Evolutionary conservation across 305 asterid species (phyloP).

Genomic region (Fraxinus greggii): DNA sequence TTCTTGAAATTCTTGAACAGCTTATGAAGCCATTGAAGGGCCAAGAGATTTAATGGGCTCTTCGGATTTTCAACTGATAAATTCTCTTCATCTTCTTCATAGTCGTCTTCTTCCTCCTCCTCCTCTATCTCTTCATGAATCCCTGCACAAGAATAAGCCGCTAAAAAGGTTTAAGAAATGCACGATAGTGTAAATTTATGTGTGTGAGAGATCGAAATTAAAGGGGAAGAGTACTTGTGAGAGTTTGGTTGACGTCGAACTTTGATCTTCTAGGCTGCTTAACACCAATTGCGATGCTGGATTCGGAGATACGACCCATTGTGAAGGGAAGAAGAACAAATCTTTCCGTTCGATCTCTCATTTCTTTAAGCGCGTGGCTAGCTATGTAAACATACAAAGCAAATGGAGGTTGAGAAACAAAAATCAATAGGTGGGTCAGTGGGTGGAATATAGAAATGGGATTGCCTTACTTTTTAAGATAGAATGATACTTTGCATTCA

Average conservation of each 20-base stretch:
- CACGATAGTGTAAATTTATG: background rate
- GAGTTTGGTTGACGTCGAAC: constrained; percentile 34
- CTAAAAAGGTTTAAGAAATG: background rate
- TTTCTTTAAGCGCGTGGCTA: constrained; percentile 13
- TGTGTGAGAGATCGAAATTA: constrained; percentile 9
- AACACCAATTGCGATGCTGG: constrained; percentile 63
- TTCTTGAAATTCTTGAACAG: constrained; percentile 69
- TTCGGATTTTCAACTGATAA: constrained; percentile 27
- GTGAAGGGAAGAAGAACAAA: constrained; percentile 70
- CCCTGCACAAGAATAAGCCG: constrained; percentile 34
- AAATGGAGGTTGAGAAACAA: constrained; percentile 13
- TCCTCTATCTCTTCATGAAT: constrained; percentile 36
- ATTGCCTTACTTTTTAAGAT: constrained; percentile 47
- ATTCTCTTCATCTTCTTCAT: constrained; percentile 43
- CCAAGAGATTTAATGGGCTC: constrained; percentile 38
- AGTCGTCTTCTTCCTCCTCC: constrained; percentile 33
- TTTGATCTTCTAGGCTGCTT: constrained; percentile 46
- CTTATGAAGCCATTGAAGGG: constrained; percentile 62
- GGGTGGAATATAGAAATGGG: constrained; percentile 31
- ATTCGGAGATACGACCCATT: constrained; percentile 66
- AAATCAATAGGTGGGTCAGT: constrained; percentile 22
- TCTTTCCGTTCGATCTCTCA: constrained; percentile 69
- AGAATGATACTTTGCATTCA: constrained; percentile 29
- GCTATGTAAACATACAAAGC: background rate
- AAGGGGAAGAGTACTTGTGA: constrained; percentile 35